A percentile compares a stretch with the other conserved stretches of the same genome.
These are phyloP conservation scores for Zygosaccharomyces gambellarensis DNA, from an alignment of 805 yeast genomes.

Conservation along the genomic window DNA sequence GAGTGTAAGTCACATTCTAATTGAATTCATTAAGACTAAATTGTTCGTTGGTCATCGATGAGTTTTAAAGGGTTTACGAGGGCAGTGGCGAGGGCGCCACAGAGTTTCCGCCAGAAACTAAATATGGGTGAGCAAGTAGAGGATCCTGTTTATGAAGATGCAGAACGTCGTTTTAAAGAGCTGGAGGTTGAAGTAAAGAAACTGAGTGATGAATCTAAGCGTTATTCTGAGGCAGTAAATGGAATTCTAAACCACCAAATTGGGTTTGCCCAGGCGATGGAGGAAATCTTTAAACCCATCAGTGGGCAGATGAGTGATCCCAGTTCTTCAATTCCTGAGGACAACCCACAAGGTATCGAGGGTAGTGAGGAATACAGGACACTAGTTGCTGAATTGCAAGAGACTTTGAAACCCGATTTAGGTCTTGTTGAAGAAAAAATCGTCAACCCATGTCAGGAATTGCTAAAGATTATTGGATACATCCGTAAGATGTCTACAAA, in stretches of 20 bases:
- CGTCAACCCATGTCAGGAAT: slow-evolving; percentile 86
- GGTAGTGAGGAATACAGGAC: slow-evolving; percentile 91
- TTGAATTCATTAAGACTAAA: background rate
- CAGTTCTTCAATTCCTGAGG: slow-evolving; percentile 78
- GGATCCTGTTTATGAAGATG: slow-evolving; percentile 90
- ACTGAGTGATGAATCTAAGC: slow-evolving; percentile 80
- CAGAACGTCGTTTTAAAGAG: slow-evolving; percentile 93
- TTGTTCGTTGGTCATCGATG: slow-evolving; percentile 40
- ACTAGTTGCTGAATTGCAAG: slow-evolving; percentile 80
- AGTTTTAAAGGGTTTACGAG: slow-evolving; percentile 85
- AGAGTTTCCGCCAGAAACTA: slow-evolving; percentile 80
- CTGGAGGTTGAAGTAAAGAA: slow-evolving; percentile 85
- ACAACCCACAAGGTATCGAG: slow-evolving; percentile 92
- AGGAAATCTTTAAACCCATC: slow-evolving; percentile 93
- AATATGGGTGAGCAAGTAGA: slow-evolving; percentile 76
- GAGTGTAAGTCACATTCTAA: background rate
- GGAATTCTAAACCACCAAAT: slow-evolving; percentile 92
- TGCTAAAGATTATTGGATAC: slow-evolving; percentile 71
- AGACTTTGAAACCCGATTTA: slow-evolving; percentile 83
- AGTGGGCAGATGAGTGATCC: slow-evolving; percentile 91
- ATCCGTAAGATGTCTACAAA: slow-evolving; percentile 93
- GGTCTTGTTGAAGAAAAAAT: slow-evolving; percentile 87
- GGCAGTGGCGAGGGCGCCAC: slow-evolving; percentile 84
- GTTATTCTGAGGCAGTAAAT: slow-evolving; percentile 86
- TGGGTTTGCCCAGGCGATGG: slow-evolving; percentile 92